Conservation (phyloP, 139 green algal species). For the Nannochloris sp. region DNA sequence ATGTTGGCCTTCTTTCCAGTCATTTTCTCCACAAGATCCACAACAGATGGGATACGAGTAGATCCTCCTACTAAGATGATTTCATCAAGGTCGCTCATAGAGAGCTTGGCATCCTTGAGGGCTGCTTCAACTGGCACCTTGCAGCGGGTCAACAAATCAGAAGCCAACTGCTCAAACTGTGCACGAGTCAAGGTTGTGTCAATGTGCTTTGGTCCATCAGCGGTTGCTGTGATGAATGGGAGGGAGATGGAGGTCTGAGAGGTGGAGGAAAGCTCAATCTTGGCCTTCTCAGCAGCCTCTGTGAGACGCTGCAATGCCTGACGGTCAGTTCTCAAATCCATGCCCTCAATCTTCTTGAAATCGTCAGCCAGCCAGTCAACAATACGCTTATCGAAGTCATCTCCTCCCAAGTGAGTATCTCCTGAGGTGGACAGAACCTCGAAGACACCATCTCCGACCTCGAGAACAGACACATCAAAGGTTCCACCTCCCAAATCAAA, state of each 20-base stretch:
- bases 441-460: conserved; percentile 98
- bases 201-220: conserved; percentile 99
- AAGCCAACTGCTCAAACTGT: conserved; percentile 95
- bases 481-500: conserved; percentile 98
- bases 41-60: conserved; percentile 94
- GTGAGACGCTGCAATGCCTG: conserved; percentile 87
- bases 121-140: conserved; percentile 82
- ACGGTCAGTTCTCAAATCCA: conserved; percentile 94
- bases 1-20: conserved; percentile 92
- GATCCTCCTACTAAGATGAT: conserved; percentile 94
- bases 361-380: conserved; percentile 92
- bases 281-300: conserved; percentile 98
- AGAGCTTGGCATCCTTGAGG: conserved; percentile 89
- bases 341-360: conserved; percentile 83
- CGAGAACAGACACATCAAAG: conserved; percentile 90
- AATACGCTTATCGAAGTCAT: conserved; percentile 99
- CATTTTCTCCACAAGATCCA: conserved; percentile 75
- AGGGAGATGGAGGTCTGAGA: conserved; percentile 85
- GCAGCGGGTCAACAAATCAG: conserved; percentile 85
- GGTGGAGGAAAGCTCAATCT: conserved; percentile 91
- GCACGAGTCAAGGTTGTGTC: conserved; percentile 72
- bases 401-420: conserved; percentile 96
- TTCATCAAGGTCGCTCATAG: conserved; percentile 79
- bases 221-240: conserved; percentile 98
- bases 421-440: conserved; percentile 96